Evolutionary conservation across 176 grass and related monocot species (phyloP), one percentile per base, ranked within the genome.

Genomic region (Hordeum marinum): DNA sequence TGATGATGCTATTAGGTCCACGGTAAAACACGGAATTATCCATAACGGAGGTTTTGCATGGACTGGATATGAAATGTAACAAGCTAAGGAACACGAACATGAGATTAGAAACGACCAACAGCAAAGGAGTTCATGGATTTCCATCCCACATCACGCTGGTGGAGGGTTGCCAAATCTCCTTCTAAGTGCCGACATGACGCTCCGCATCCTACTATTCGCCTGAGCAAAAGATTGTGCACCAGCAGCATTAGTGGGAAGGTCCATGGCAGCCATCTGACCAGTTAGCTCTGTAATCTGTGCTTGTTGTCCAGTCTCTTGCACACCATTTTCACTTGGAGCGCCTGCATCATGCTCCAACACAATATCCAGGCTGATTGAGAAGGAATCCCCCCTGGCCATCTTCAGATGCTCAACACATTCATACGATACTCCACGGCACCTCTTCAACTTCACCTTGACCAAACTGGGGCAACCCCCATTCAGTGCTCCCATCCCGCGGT

Each of bases 391-490:
- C 64, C 97, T 92, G n/a, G 62, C 67, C 46, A 87, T 81, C 72
- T 78, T 92, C 75, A 99, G 81, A 39, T 85, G 55, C 84, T 99
- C 92, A 8, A 91, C 40, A 29, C 88, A 92, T 59, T 92, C 88
- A 3, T 78, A 82, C 0, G 97, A 91, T 57, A 99, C 97, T 13
- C 91, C 82, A 0, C 90, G 85, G 79, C 97, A 99, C 75, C 89
- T 92, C 90, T 99, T 99, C 87, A 99, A 84, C 72, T 96, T 99
- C 79, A 99, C 88, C 87, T 99, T 99, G 68, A 96, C 90, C 82
- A 99, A 86, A 27, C 86, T 89, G 32, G 97, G 97, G 84, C 94
- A 99, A 9, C 97, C 94, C 7, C 74, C 68, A 26, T 89, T 89
- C 10, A 99, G 88, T 2, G 97, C 88, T 75, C 89, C 92, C 92